A percentile compares a stretch with the other conserved stretches of the same genome.
Conservation (phyloP, 2,329 filamentous ascomycete species). For the Coniosporium tulheliwenetii region DNA sequence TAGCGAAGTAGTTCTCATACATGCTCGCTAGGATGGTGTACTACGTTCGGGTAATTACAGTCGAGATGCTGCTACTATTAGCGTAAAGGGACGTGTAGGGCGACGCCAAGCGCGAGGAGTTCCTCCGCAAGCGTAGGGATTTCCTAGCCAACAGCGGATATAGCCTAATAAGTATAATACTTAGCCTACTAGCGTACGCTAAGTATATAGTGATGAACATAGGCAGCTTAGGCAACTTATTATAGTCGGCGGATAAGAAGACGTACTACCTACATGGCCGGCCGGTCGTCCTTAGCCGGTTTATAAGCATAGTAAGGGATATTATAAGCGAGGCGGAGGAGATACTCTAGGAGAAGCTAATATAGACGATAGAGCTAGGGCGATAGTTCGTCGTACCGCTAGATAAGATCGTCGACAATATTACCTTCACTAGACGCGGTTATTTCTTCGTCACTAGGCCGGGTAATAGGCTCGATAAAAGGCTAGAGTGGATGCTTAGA, state of each 20-base stretch:
- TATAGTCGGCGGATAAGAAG: constrained; percentile 7
- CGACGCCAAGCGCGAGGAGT: constrained; percentile 6
- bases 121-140: too few relatives aligned
- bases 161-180: too few relatives aligned
- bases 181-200: too few relatives aligned
- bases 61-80: constrained; percentile 8
- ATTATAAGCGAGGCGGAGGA: constrained; percentile 6
- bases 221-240: constrained; percentile 7
- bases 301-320: constrained; percentile 7
- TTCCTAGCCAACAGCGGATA: too few relatives aligned
- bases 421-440: constrained; percentile 5
- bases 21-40: constrained; percentile 9
- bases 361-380: constrained; percentile 4
- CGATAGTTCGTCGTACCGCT: constrained; percentile 6
- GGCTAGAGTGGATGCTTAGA: too few relatives aligned
- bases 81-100: constrained; percentile 4
- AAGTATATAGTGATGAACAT: constrained; percentile 6
- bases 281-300: constrained; percentile 7
- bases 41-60: constrained; percentile 6
- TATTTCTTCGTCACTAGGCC: too few relatives aligned
- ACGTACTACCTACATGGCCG: constrained; percentile 5
- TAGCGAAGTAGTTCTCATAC: constrained; percentile 5
- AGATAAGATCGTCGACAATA: constrained; percentile 6
- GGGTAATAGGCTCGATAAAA: too few relatives aligned
- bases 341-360: constrained; percentile 7